These are phyloP conservation scores for Pneumocystis murina DNA, from an alignment of 1,139 yeast species.

Conservation along the genomic window DNA sequence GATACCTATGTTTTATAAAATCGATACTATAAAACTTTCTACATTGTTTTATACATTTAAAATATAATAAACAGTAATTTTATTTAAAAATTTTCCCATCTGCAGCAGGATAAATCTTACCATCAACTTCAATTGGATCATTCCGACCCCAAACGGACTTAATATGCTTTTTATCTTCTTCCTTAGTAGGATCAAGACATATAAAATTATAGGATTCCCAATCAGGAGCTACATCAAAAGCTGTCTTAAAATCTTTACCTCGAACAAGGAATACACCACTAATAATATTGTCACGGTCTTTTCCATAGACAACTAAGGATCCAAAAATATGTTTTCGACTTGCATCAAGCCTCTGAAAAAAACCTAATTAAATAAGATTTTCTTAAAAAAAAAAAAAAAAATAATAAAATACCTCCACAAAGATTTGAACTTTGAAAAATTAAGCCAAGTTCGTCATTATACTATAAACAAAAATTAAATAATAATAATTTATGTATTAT, in stretches of 20 bases:
- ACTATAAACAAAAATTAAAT: constrained; percentile 22
- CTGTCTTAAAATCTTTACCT: constrained; percentile 84
- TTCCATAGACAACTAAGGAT: constrained; percentile 87
- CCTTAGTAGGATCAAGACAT: constrained; percentile 52
- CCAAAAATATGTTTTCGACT: constrained; percentile 94
- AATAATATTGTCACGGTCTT: constrained; percentile 96
- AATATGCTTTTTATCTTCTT: constrained; percentile 53
- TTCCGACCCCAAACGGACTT: constrained; percentile 80
- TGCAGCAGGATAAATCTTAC: constrained; percentile 43
- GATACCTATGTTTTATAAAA: neutral
- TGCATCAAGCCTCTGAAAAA: constrained; percentile 86
- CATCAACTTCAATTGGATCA: constrained; percentile 44
- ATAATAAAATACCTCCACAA: constrained; percentile 51
- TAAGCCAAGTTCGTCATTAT: constrained; percentile 92
- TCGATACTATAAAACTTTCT: neutral
- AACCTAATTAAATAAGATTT: constrained; percentile 19
- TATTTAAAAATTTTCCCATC: constrained; percentile 79
- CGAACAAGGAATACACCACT: constrained; percentile 88
- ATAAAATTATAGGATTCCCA: constrained; percentile 75
- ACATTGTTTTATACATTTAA: neutral
- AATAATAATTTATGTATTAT: neutral
- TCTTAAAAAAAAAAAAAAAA: neutral
- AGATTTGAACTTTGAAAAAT: constrained; percentile 98
- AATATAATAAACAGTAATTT: constrained; percentile 10
- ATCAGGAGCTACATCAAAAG: constrained; percentile 98